Conservation (phyloP, 2,329 filamentous ascomycete genomes). For the Fusarium devonianum region DNA sequence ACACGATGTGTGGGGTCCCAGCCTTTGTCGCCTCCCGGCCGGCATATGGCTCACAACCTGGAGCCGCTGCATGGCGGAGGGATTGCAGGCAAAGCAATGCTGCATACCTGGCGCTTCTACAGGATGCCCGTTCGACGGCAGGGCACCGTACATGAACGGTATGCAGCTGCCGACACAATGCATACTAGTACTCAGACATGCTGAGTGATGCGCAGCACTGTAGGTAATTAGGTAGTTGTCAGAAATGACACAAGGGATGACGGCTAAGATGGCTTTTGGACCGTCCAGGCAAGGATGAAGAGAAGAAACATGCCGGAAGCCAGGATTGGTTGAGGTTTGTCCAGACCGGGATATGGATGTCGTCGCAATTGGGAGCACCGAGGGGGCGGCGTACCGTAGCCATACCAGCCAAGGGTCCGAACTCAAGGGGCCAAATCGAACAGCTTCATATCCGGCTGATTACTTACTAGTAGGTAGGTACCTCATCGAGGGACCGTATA, state of each 20-base stretch:
- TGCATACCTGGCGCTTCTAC: conserved; percentile 12
- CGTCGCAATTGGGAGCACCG: conserved; percentile 32
- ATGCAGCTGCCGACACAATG: neutral
- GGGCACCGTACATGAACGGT: conserved; percentile 1
- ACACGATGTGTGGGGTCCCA: conserved; percentile 13
- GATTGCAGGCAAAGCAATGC: conserved; percentile 24
- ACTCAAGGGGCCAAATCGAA: conserved; percentile 19
- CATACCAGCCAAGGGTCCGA: conserved; percentile 24
- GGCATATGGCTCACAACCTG: conserved; percentile 2
- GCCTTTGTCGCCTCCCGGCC: conserved; percentile 1
- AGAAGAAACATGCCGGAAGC: conserved; percentile 25
- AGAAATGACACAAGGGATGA: conserved; percentile 11
- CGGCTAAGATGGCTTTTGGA: conserved; percentile 5
- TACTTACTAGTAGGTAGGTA: too few species aligned
- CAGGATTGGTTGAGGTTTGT: conserved; percentile 25
- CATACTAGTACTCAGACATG: conserved; percentile 1
- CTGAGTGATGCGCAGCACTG: neutral
- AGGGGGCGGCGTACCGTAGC: conserved; percentile 33
- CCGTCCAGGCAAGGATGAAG: conserved; percentile 14
- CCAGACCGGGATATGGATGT: conserved; percentile 10
- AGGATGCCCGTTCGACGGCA: too few species aligned
- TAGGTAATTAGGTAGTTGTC: neutral
- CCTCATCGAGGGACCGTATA: conserved; percentile 19
- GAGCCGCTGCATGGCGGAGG: conserved; percentile 9
- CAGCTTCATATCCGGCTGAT: conserved; percentile 8